Evolutionary conservation across 345 rosid species (phyloP), one percentile per base, ranked within the genome.

Genomic region (Eucalyptus victrix): DNA sequence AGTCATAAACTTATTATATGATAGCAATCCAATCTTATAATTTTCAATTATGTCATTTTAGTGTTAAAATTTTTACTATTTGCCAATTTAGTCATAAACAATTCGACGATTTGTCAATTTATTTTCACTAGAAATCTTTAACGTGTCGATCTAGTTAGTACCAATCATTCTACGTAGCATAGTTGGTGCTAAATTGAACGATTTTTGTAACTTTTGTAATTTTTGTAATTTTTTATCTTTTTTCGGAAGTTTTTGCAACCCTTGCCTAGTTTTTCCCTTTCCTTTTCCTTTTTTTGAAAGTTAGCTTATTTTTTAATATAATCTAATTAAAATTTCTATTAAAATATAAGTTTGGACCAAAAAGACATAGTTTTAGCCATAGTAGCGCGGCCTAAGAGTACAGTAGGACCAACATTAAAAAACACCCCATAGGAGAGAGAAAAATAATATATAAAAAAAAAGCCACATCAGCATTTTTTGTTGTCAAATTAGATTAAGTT

Each of bases 41-140:
- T 5, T 58, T 58, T 58, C 3, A 28, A 5, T 28, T 60, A 0
- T 0, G 6, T 3, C n/a, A 1, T 2, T 60, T 60, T 60, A 60
- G 32, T 60, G 0, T 0, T 60, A 3, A 60, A 60, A 60, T 5
- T 60, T 60, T 60, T 0, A 60, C 0, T 23, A 54, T 54, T 54
- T 54, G 28, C 0, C 4, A 60, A 26, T 60, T 28, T 12, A 60
- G 0, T 60, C 67, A 5, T 26, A 54, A 54, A 54, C 0, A 7
- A 0, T 54, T 54, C 23, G 28, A 54, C 5, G 1, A 54, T 54
- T 54, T 54, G 2, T 54, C 60, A 54, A 54, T 54, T 19, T 54
- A 54, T 54, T 21, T 19, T 54, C 60, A 54, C 0, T 54, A 2
- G 28, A 54, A 23, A 54, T 54, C 28, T 23, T 54, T 23, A 3